Percentiles rank a stretch among this genome's conserved stretches.
Conservation (phyloP, 495 filamentous ascomycete species). For the Lasiosphaeria ovina region DNA sequence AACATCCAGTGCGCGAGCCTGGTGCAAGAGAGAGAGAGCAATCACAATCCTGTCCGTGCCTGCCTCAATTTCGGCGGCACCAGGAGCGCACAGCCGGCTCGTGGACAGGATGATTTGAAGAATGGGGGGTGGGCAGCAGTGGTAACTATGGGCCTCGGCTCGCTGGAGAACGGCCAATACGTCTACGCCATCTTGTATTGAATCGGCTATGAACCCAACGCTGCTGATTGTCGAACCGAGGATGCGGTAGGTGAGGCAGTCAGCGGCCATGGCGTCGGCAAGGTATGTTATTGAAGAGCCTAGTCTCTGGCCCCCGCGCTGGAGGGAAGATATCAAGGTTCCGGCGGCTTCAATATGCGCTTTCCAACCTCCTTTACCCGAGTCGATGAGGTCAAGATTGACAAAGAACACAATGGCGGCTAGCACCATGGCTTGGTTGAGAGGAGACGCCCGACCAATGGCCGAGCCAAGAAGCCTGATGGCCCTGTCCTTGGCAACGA, state of each 20-base stretch:
- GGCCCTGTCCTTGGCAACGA: conserved; percentile 48
- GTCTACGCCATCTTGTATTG: conserved; percentile 24
- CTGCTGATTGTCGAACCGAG: conserved; percentile 33
- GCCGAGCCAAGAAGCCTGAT: conserved; percentile 43
- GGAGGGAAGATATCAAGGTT: conserved; percentile 37
- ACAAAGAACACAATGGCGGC: conserved; percentile 56
- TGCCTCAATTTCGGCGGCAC: conserved; percentile 11
- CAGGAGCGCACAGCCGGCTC: conserved; percentile 31
- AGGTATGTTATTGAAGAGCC: conserved; percentile 33
- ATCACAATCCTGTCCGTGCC: conserved; percentile 14
- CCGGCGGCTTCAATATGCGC: conserved; percentile 52
- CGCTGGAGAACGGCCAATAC: conserved; percentile 36
- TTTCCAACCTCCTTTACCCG: conserved; percentile 54
- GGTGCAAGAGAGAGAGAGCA: conserved; percentile 30
- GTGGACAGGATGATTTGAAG: conserved; percentile 36
- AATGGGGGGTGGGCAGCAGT: conserved; percentile 44
- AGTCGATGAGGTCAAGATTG: conserved; percentile 58
- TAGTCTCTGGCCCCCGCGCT: conserved; percentile 20
- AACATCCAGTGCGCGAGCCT: conserved; percentile 34
- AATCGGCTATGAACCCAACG: conserved; percentile 10
- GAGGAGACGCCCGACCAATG: conserved; percentile 27
- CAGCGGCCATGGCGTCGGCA: conserved; percentile 42
- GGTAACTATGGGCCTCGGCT: conserved; percentile 47
- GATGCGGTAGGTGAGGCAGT: conserved; percentile 46
- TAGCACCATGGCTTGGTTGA: conserved; percentile 42